Conservation (phyloP, 2,329 filamentous ascomycete species). For the Amauroascus verrucosus region DNA sequence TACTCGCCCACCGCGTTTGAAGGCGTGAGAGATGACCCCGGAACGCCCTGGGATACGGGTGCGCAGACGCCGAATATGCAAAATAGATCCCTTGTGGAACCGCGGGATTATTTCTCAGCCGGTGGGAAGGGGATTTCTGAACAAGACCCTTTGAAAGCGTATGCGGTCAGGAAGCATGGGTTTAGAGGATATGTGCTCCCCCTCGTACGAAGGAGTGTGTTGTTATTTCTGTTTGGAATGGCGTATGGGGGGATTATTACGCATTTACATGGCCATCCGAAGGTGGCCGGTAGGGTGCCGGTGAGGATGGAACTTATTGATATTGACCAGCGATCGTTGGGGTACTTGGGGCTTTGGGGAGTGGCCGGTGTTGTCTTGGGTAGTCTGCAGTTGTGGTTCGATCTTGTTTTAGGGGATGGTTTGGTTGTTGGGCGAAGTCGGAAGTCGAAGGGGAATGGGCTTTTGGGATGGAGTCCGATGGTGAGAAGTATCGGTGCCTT, state of each 20-base stretch:
- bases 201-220: slow-evolving; percentile 46
- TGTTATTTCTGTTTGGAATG: slow-evolving; percentile 70
- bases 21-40: slow-evolving; percentile 16
- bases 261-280: slow-evolving; percentile 60
- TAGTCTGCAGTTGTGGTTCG: slow-evolving; percentile 71
- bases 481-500: slow-evolving; percentile 61
- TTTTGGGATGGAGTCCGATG: slow-evolving; percentile 64
- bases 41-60: slow-evolving; percentile 68
- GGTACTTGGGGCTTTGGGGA: slow-evolving; percentile 74
- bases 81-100: not conserved
- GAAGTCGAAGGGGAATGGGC: slow-evolving; percentile 20
- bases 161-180: slow-evolving; percentile 29
- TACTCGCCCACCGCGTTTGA: slow-evolving; percentile 60
- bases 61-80: slow-evolving; percentile 54
- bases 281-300: slow-evolving; percentile 41
- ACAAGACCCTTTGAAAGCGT: not conserved
- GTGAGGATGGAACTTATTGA: slow-evolving; percentile 51
- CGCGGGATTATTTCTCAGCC: not conserved
- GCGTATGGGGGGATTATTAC: slow-evolving; percentile 74
- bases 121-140: not conserved
- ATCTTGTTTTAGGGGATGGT: slow-evolving; percentile 58
- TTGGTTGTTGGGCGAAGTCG: slow-evolving; percentile 26
- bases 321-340: slow-evolving; percentile 42
- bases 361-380: slow-evolving; percentile 66
- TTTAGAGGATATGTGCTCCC: slow-evolving; percentile 42